A percentile compares a stretch with the other conserved stretches of the same genome.
Conservation (phyloP, 2,329 filamentous ascomycete species). For the Alternaria longipes region DNA sequence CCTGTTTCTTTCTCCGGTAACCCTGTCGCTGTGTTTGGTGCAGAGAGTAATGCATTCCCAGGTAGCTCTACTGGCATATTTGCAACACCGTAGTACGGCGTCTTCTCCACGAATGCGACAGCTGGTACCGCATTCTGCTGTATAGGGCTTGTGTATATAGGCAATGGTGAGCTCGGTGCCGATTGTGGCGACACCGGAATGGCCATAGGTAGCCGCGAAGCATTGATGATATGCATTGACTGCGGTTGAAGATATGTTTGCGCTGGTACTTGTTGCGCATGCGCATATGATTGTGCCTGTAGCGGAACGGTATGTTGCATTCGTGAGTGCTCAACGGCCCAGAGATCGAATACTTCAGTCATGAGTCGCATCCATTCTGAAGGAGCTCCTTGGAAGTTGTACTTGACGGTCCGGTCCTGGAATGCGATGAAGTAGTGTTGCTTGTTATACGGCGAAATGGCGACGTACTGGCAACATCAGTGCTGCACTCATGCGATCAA, state of each 20-base stretch:
- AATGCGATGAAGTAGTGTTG: constrained; percentile 48
- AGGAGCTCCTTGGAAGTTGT: constrained; percentile 44
- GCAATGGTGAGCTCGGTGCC: constrained; percentile 24
- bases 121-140: constrained; percentile 16
- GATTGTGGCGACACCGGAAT: constrained; percentile 23
- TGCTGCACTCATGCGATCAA: neutral
- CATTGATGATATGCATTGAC: constrained; percentile 12
- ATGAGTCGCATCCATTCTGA: constrained; percentile 48
- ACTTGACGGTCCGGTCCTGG: constrained; percentile 43
- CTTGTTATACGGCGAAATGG: constrained; percentile 45
- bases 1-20: constrained; percentile 6
- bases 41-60: constrained; percentile 20
- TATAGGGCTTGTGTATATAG: constrained; percentile 21
- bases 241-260: constrained; percentile 19
- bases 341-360: constrained; percentile 43
- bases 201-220: constrained; percentile 1
- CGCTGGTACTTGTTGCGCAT: constrained; percentile 16
- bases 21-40: constrained; percentile 16
- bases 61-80: constrained; percentile 33
- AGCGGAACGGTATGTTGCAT: constrained; percentile 11
- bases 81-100: constrained; percentile 21
- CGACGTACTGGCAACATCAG: constrained; percentile 39
- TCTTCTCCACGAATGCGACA: constrained; percentile 17
- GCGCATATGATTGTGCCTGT: constrained; percentile 9
- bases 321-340: constrained; percentile 38